phyloP scores from a whole-genome alignment of 116 monocot species.

The Phalaenopsis hybrid region DNA sequence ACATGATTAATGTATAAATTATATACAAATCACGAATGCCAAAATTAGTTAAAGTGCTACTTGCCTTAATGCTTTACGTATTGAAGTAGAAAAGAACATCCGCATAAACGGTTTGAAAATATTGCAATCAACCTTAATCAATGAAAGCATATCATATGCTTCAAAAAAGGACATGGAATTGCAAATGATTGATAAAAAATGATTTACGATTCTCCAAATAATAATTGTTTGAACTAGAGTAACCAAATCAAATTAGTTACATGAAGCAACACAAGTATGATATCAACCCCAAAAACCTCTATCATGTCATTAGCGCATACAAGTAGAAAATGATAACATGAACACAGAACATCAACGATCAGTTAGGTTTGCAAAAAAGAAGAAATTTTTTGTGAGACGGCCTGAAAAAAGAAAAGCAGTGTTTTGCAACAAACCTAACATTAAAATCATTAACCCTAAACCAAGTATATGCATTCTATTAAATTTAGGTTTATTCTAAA shows the following conservation, averaged over 20 bases:
- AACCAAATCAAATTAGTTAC: not conserved
- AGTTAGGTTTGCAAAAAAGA: not conserved
- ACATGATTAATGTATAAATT: too few relatives aligned
- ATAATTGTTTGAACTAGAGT: not conserved
- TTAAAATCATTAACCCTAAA: not conserved
- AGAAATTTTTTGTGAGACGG: not conserved
- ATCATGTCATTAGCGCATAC: not conserved
- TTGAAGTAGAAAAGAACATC: too few relatives aligned
- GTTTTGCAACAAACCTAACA: not conserved
- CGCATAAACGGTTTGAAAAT: too few relatives aligned
- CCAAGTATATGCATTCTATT: constrained; percentile 3
- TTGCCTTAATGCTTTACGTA: too few relatives aligned
- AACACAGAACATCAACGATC: not conserved
- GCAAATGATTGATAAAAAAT: not conserved
- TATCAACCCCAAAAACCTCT: not conserved
- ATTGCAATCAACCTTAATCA: too few relatives aligned
- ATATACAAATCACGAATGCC: too few relatives aligned
- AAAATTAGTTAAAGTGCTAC: too few relatives aligned
- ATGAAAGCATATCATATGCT: not conserved
- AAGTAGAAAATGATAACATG: not conserved
- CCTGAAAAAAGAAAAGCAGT: not conserved
- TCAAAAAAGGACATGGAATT: not conserved
- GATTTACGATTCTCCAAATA: not conserved
- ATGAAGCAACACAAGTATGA: not conserved
- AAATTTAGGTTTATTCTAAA: not conserved